A percentile compares a stretch with the other conserved stretches of the same genome.
These are phyloP conservation scores for Xylaria sp. DNA, from an alignment of 2,329 filamentous ascomycete species.

Conservation along the genomic window DNA sequence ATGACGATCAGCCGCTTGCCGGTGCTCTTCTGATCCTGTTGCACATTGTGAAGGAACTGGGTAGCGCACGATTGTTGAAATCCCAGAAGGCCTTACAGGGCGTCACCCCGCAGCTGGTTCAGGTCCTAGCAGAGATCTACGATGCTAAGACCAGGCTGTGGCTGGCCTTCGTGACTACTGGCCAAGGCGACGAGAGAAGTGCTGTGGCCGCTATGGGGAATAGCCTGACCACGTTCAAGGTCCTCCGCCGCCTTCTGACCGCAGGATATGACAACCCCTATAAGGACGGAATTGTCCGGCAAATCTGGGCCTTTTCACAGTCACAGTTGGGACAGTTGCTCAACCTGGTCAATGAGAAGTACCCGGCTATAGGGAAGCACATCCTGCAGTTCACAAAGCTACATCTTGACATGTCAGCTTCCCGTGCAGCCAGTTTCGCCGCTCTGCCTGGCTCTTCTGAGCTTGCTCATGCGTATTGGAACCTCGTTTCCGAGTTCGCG, in stretches of 20 bases:
- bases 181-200: conserved; percentile 67
- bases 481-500: conserved; percentile 79
- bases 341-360: conserved; percentile 58
- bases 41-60: conserved; percentile 89
- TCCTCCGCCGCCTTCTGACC: conserved; percentile 81
- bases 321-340: conserved; percentile 83
- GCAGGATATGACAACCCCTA: conserved; percentile 87
- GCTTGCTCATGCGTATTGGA: conserved; percentile 87
- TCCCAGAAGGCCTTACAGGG: conserved; percentile 82
- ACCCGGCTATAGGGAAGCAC: conserved; percentile 75
- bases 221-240: conserved; percentile 82
- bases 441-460: conserved; percentile 82
- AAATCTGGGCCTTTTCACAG: conserved; percentile 84
- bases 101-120: conserved; percentile 85
- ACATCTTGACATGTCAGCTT: conserved; percentile 84
- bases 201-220: conserved; percentile 76
- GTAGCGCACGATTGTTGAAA: conserved; percentile 79
- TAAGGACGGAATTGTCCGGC: conserved; percentile 77
- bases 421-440: conserved; percentile 84
- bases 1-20: conserved; percentile 72
- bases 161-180: conserved; percentile 69
- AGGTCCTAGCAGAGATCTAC: conserved; percentile 82
- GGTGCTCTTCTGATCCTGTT: conserved; percentile 82
- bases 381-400: conserved; percentile 91
- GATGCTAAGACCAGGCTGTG: conserved; percentile 76